Evolutionary conservation across 2,329 filamentous ascomycete species (phyloP).

Genomic region (Mariannaea elegans): DNA sequence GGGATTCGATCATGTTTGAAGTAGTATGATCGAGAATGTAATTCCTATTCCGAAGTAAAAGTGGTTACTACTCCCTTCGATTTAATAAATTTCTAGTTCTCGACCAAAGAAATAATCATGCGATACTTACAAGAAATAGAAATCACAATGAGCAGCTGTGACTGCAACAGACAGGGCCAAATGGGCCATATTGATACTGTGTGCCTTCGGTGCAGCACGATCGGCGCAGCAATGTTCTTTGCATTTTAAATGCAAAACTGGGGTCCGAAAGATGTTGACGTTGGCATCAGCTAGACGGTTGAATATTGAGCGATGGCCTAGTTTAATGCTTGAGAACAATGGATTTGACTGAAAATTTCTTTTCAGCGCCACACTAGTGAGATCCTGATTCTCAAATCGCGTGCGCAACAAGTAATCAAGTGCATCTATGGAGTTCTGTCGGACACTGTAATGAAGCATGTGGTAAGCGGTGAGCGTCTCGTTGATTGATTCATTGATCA

Average conservation of each 20-base stretch:
- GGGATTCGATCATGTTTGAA: not conserved
- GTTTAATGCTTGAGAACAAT: not conserved
- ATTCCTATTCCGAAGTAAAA: not conserved
- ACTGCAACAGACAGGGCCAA: not conserved
- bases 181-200: not conserved
- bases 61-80: too few species aligned
- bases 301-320: not conserved
- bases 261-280: not conserved
- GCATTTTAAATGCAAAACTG: too few species aligned
- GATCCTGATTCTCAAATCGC: not conserved
- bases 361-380: not conserved
- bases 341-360: not conserved
- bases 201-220: not conserved
- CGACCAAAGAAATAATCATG: not conserved
- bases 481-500: not conserved
- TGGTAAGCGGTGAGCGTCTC: not conserved
- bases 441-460: not conserved
- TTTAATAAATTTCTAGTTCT: too few species aligned
- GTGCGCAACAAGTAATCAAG: not conserved
- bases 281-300: not conserved
- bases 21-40: not conserved
- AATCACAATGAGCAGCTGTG: not conserved
- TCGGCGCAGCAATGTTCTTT: not conserved
- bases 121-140: not conserved
- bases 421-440: not conserved